Conservation (phyloP, 352 stramenopile species). For the Sclerospora graminicola region DNA sequence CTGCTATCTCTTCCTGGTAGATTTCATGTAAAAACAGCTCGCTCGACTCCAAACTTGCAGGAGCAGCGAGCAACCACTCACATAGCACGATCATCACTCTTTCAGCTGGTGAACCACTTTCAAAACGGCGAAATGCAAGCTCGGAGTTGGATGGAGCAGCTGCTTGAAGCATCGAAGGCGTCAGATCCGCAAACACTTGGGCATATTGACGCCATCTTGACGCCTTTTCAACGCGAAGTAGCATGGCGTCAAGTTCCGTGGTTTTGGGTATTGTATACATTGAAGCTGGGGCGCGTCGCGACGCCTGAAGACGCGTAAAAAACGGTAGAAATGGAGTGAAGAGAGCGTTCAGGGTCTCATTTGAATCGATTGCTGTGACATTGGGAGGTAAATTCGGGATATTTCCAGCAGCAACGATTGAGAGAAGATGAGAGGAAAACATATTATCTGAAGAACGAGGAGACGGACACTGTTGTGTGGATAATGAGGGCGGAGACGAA, state of each 20-base stretch:
- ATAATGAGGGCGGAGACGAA: neutral
- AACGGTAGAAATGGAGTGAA: slow-evolving; percentile 38
- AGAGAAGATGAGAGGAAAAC: slow-evolving; percentile 10
- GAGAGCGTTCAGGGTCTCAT: slow-evolving; percentile 9
- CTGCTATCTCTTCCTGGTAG: slow-evolving; percentile 44
- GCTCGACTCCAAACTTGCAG: slow-evolving; percentile 14
- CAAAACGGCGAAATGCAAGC: slow-evolving; percentile 38
- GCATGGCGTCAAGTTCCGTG: slow-evolving; percentile 10
- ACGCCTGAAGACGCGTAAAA: slow-evolving; percentile 33
- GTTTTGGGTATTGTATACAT: neutral
- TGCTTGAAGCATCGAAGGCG: slow-evolving; percentile 16
- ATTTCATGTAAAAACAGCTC: slow-evolving; percentile 47
- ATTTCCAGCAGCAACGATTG: slow-evolving; percentile 12
- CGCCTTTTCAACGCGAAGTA: slow-evolving; percentile 28
- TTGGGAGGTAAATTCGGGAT: slow-evolving; percentile 11
- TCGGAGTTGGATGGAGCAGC: slow-evolving; percentile 1
- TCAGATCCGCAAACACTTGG: slow-evolving; percentile 22
- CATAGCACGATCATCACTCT: slow-evolving; percentile 29
- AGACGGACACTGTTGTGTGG: neutral
- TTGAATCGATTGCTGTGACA: slow-evolving; percentile 2
- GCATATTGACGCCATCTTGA: slow-evolving; percentile 38
- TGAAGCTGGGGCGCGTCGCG: slow-evolving; percentile 4
- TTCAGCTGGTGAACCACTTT: slow-evolving; percentile 22
- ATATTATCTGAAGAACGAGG: neutral
- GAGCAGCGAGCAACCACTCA: slow-evolving; percentile 17